These are phyloP conservation scores for Jatropha podagrica DNA, from an alignment of 441 rosid genomes.

Conservation along the genomic window DNA sequence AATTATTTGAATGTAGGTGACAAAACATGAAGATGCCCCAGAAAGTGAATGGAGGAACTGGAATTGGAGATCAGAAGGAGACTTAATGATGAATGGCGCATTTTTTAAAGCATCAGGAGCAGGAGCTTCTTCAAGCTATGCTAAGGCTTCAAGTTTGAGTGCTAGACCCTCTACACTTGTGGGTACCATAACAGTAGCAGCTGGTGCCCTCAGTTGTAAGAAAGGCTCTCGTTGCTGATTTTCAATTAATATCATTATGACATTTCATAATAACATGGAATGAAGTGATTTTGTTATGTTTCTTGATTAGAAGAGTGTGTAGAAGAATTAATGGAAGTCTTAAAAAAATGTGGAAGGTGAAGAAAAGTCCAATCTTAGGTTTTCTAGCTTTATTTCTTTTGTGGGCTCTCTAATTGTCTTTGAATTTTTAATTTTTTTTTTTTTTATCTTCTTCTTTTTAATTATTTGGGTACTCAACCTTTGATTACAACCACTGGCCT, in stretches of 20 bases:
- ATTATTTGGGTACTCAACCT: not conserved
- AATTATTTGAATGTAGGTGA: conserved; percentile 38
- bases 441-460: not conserved
- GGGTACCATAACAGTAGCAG: conserved; percentile 41
- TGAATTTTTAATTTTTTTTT: not conserved
- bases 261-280: not conserved
- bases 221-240: conserved; percentile 44
- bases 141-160: conserved; percentile 67
- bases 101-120: conserved; percentile 48
- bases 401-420: conserved; percentile 18
- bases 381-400: conserved; percentile 2
- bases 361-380: conserved; percentile 15
- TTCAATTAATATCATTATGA: not conserved
- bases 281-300: conserved; percentile 10
- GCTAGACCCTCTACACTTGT: conserved; percentile 62
- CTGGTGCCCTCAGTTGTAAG: conserved; percentile 58
- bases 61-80: conserved; percentile 62
- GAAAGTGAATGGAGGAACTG: conserved; percentile 45
- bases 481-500: conserved; percentile 56
- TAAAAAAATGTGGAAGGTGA: conserved; percentile 15
- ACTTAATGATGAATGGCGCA: conserved; percentile 52
- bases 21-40: conserved; percentile 41
- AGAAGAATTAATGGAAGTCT: not conserved
- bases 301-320: not conserved
- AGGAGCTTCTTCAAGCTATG: conserved; percentile 61